Percentiles rank a stretch among this genome's conserved stretches.
phyloP scores from a whole-genome alignment of 2,329 filamentous ascomycete species.

The Xylariaceae sp. region DNA sequence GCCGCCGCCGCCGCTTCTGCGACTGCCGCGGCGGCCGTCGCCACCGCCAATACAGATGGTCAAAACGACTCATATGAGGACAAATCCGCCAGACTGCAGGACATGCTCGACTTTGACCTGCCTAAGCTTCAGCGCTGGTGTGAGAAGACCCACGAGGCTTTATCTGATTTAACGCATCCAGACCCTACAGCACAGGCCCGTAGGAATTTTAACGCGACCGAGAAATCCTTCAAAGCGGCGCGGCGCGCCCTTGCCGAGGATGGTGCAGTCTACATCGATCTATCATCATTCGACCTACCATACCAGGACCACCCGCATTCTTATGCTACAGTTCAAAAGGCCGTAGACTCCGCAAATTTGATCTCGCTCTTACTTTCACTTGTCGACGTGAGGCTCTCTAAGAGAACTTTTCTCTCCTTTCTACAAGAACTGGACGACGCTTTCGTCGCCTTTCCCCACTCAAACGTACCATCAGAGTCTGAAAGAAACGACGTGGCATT shows the following conservation, averaged over 20 bases:
- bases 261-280: constrained; percentile 17
- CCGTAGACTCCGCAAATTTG: constrained; percentile 23
- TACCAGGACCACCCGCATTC: constrained; percentile 14
- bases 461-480: background rate
- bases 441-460: constrained; percentile 21
- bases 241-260: constrained; percentile 18
- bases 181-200: constrained; percentile 14
- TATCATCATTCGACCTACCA: constrained; percentile 13
- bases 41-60: constrained; percentile 6
- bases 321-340: constrained; percentile 13
- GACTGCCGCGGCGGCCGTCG: background rate
- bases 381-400: constrained; percentile 14
- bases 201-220: constrained; percentile 14
- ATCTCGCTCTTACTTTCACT: constrained; percentile 23
- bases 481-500: constrained; percentile 22
- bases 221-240: constrained; percentile 18
- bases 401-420: constrained; percentile 9
- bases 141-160: constrained; percentile 16
- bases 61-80: constrained; percentile 19
- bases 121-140: constrained; percentile 26
- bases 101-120: constrained; percentile 27
- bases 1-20: background rate
- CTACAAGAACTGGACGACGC: constrained; percentile 23
- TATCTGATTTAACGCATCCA: constrained; percentile 14
- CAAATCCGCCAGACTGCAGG: constrained; percentile 21